Base-by-base conservation (phyloP, 306 rosid species). In the Casuarina cunninghamiana region DNA sequence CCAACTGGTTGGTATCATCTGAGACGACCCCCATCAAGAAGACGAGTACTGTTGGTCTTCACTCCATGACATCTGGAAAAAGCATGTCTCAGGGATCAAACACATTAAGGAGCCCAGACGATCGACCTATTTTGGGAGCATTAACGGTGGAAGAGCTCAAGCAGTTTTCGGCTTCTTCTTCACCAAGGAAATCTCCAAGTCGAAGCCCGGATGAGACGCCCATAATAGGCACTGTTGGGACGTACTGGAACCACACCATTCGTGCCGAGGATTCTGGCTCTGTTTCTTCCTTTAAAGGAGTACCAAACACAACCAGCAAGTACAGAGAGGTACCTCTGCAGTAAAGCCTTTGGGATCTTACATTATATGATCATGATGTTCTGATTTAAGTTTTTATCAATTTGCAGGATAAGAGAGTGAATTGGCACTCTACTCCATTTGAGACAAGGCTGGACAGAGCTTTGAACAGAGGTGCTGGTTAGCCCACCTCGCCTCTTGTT, bases 41-140 rank as follows among this genome's bases (percentile, higher is more conserved):
- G 84, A 80, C 76, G 32, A 57, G 80, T 74, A 58, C 77, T 3
- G 68, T 55, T 46, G 37, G 77, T 71, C 78, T 70, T 1, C 41
- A 57, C 69, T 53, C 69, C 49, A 72, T 63, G 11, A 86, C 92
- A 0, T 87, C 93, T 17, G 93, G 89, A 45, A 80, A 68, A 55
- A 78, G 79, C 87, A 70, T 41, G 72, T 82, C 93, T 39, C 88
- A 69, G 19, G 87, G 91, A 81, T 86, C 97, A 76, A 84, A 85
- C 84, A 91, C 96, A 42, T 79, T 65, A 43, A 77, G 78, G 61
- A 89, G 89, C 86, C 87, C 62, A 46, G 94, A 94, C 49, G 97
- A 92, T 54, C 90, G 97, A 83, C 98, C 97, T 10, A 92, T 94
- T 82, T 84, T 94, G 74, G 96, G 97, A 7, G 97, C 97, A 68